These are phyloP conservation scores for Kwoniella bestiolae DNA, from an alignment of 768 basidiomycete genomes.

Conservation along the genomic window DNA sequence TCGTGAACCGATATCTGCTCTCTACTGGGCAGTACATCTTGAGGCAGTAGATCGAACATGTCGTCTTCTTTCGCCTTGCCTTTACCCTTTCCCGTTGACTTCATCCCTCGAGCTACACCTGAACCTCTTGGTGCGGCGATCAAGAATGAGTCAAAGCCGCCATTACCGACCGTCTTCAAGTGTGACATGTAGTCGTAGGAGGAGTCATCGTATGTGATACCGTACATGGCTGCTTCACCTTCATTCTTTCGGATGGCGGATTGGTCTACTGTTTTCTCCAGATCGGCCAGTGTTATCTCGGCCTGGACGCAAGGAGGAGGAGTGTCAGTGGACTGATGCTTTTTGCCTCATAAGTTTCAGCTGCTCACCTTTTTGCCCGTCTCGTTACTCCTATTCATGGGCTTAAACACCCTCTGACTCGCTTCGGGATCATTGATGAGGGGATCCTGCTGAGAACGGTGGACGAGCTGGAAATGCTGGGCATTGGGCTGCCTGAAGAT, in stretches of 20 bases:
- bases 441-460: conserved; percentile 93
- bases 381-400: conserved; percentile 71
- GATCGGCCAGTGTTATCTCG: conserved; percentile 79
- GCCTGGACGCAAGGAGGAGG: conserved; percentile 20
- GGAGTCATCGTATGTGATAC: conserved; percentile 91
- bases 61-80: conserved; percentile 59
- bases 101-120: conserved; percentile 46
- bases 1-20: conserved; percentile 67
- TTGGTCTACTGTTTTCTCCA: conserved; percentile 65
- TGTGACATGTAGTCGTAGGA: conserved; percentile 99
- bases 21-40: conserved; percentile 61
- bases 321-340: background rate
- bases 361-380: conserved; percentile 63
- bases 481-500: conserved; percentile 87
- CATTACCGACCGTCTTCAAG: conserved; percentile 73
- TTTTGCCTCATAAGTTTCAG: background rate
- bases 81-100: conserved; percentile 57
- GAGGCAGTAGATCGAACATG: conserved; percentile 36
- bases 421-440: conserved; percentile 92
- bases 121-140: conserved; percentile 47
- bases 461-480: conserved; percentile 94
- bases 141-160: conserved; percentile 63
- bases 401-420: conserved; percentile 83
- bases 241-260: conserved; percentile 64
- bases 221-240: conserved; percentile 87